phyloP scores from a whole-genome alignment of 148 eudicot genomes.

The Suaeda aralocaspica region DNA sequence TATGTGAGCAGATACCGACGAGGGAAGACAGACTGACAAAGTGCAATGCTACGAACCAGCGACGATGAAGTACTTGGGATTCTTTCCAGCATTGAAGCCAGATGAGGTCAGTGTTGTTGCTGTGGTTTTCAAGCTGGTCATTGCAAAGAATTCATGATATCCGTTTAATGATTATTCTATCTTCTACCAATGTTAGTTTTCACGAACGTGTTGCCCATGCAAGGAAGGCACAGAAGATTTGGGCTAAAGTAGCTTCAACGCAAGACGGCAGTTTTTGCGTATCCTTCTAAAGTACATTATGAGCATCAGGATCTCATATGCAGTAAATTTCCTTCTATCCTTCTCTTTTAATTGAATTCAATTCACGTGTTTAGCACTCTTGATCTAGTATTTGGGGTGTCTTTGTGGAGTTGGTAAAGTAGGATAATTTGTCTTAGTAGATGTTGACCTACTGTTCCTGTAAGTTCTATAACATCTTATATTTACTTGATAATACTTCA shows the following conservation, averaged over 20 bases:
- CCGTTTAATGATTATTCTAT: neutral
- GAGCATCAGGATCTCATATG: constrained; percentile 97
- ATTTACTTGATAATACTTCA: too few species aligned
- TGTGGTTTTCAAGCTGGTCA: neutral
- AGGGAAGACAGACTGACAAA: constrained; percentile 79
- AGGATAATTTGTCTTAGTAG: too few species aligned
- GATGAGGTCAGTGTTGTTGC: constrained; percentile 61
- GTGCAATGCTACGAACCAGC: constrained; percentile 99
- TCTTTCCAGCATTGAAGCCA: constrained; percentile 69
- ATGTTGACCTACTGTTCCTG: too few species aligned
- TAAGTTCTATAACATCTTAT: too few species aligned
- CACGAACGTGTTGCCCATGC: constrained; percentile 82
- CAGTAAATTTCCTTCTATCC: constrained; percentile 43
- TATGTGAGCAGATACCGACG: constrained; percentile 71
- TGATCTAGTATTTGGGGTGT: too few species aligned
- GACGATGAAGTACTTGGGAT: constrained; percentile 95
- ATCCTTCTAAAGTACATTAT: constrained; percentile 87
- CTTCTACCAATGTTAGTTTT: constrained; percentile 29
- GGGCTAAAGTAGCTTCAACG: constrained; percentile 98
- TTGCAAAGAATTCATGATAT: neutral
- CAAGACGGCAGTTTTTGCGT: constrained; percentile 87
- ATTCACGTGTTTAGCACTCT: neutral
- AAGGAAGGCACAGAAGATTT: constrained; percentile 82
- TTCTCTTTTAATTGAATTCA: neutral
- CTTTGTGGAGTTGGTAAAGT: too few species aligned